A percentile compares a stretch with the other conserved stretches of the same genome.
Evolutionary conservation across 106 monocot genomes (phyloP).

Genomic region (Dioscorea zingiberensis): DNA sequence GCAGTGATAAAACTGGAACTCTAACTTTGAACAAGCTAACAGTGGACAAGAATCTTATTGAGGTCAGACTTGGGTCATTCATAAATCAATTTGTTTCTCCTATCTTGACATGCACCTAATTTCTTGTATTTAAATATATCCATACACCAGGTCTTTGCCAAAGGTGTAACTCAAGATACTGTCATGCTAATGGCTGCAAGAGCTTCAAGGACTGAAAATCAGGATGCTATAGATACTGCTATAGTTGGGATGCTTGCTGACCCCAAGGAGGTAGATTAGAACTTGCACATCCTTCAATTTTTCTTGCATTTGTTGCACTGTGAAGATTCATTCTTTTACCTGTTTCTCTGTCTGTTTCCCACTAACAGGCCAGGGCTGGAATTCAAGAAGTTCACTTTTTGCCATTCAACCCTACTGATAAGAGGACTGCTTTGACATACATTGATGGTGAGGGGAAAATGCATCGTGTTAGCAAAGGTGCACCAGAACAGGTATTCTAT

Average conservation of each 20-base stretch:
- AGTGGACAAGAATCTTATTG: conserved; percentile 67
- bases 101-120: neutral
- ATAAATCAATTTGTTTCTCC: neutral
- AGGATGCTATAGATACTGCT: conserved; percentile 96
- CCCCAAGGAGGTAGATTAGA: conserved; percentile 68
- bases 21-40: conserved; percentile 81
- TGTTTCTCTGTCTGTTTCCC: neutral
- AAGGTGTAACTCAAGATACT: conserved; percentile 68
- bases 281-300: neutral
- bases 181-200: conserved; percentile 96
- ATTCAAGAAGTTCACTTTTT: conserved; percentile 76
- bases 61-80: conserved; percentile 26
- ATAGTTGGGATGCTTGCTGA: conserved; percentile 97
- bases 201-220: conserved; percentile 90
- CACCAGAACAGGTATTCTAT: conserved; percentile 63
- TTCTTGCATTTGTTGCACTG: neutral
- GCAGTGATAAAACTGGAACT: conserved; percentile 92
- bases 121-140: neutral
- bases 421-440: conserved; percentile 75
- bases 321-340: too few species aligned
- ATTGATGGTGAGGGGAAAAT: conserved; percentile 62
- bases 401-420: conserved; percentile 73
- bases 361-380: conserved; percentile 53
- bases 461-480: conserved; percentile 85
- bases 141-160: conserved; percentile 61